Conservation (phyloP, 805 yeast species). For the Grigorovia yakushimaensis region DNA sequence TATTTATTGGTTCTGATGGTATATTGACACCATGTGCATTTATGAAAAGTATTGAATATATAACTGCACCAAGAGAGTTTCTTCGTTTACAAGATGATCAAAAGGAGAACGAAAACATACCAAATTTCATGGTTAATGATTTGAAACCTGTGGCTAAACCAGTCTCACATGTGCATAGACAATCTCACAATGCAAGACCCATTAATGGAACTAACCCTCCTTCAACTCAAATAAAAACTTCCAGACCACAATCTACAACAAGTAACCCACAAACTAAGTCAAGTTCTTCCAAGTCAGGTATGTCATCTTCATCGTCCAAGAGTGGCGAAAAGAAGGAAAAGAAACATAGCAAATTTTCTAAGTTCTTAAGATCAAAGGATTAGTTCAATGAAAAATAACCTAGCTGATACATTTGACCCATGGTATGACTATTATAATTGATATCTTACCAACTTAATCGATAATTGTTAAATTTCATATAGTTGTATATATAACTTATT, state of each 20-base stretch:
- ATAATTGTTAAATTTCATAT: no score
- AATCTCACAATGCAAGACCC: constrained; percentile 5
- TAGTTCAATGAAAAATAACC: no score
- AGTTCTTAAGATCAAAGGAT: constrained; percentile 29
- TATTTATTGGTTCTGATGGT: constrained; percentile 74
- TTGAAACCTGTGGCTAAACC: constrained; percentile 16
- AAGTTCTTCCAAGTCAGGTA: not conserved
- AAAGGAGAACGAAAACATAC: constrained; percentile 31
- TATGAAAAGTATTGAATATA: constrained; percentile 31
- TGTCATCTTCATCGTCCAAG: constrained; percentile 5
- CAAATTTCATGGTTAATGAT: constrained; percentile 33
- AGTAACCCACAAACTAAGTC: not conserved
- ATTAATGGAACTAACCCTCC: constrained; percentile 5
- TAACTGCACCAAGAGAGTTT: constrained; percentile 31
- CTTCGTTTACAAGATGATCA: constrained; percentile 35
- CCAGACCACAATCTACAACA: not conserved
- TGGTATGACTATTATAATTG: no score
- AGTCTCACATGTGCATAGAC: constrained; percentile 17
- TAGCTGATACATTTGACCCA: no score
- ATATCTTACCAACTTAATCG: no score
- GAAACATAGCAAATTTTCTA: constrained; percentile 38
- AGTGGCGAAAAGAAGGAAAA: constrained; percentile 30
- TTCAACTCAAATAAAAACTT: constrained; percentile 3
- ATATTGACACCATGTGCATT: constrained; percentile 45
- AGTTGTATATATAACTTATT: no score